Base-by-base conservation (phyloP, 2,329 filamentous ascomycete genomes). In the Didymella pinodella region DNA sequence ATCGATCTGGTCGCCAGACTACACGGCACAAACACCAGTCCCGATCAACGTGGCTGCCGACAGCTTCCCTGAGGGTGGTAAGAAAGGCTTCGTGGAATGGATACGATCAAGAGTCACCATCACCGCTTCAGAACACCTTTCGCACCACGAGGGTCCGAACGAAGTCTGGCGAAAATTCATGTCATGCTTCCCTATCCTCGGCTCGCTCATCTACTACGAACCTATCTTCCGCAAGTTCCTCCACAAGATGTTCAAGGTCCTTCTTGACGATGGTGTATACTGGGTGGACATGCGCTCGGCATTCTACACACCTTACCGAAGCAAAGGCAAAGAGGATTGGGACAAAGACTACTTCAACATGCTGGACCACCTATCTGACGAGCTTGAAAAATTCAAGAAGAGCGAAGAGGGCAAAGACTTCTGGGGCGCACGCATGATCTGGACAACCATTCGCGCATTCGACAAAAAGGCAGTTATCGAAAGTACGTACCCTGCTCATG, bases 391-490 rank as follows among this genome's bases (percentile, higher is more conserved):
- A 1, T 98, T 97, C 81, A 89, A 91, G 73, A 80, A 82, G 1
- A 88, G 88, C 0, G 83, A 88, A 29, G 86, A 89, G 65, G 91
- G 92, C 2, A 83, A 88, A 59, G 82, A 82, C 0, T 97, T 98
- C 78, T 96, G 92, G 89, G 94, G 93, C 12, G 82, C 90, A 12
- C 85, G 91, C 11, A 86, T 93, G 67, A 96, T 97, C 66, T 96
- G 92, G 91, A 94, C 92, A 0, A 86, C 86, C 0, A 79, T 93
- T 45, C 87, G 93, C 40, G 80, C 79, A 28, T 82, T 86, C 51
- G 82, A 85, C 26, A 89, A 88, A 16, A 86, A 88, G 47, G 76
- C 81, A 14, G 86, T 97, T 46, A 82, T 93, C 20, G 85, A 93
- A 63, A 87, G 87, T 79, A 69, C 41, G 74, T 38, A 6, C 38